Evolutionary conservation across 495 filamentous ascomycete species (phyloP), one percentile per base, ranked within the genome.

Genomic region (Annulohypoxylon nitens): DNA sequence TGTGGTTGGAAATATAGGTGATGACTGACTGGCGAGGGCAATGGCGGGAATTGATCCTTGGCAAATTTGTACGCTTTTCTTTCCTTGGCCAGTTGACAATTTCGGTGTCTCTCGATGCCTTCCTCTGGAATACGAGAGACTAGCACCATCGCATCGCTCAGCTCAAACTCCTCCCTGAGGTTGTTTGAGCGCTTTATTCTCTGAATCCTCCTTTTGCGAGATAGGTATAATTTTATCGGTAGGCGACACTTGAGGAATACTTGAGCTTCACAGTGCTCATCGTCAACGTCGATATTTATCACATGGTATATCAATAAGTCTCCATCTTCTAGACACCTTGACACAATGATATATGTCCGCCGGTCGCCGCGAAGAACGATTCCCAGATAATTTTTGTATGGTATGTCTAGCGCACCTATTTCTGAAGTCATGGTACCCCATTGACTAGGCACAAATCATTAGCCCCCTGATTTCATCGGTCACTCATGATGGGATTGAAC

Each of bases 111-210:
- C 1, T 30, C 26, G 10, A 57, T 4, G 3, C 53, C 53, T 36
- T 57, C 25, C 4, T 34, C 26, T 36, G 26, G 53, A 36, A 57
- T 57, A 10, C 53, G 30, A 57, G 53, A 57, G 7, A 57, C 53
- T 18, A 57, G n/a, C 8, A 57, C 53, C 0, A 14, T 57, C 7
- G 26, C n/a, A 4, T 57, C 26, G 26, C 18, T 57, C 2, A 4
- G 9, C 6, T 57, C 53, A 36, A 57, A 57, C 14, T 57, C 25
- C 12, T 57, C 53, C 14, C 0, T 34, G 12, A 57, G 26, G 16
- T 57, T 57, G 3, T 18, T 30, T 12, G 53, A 57, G 16, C 53
- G 53, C 53, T 18, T 57, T 11, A 57, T 2, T 12, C 53, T 57
- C 1, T 57, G 26, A 14, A 57, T 18, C 6, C 53, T 57, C 53